These are phyloP conservation scores for Fraxinus dipetala DNA, from an alignment of 305 asterid species.

Conservation along the genomic window DNA sequence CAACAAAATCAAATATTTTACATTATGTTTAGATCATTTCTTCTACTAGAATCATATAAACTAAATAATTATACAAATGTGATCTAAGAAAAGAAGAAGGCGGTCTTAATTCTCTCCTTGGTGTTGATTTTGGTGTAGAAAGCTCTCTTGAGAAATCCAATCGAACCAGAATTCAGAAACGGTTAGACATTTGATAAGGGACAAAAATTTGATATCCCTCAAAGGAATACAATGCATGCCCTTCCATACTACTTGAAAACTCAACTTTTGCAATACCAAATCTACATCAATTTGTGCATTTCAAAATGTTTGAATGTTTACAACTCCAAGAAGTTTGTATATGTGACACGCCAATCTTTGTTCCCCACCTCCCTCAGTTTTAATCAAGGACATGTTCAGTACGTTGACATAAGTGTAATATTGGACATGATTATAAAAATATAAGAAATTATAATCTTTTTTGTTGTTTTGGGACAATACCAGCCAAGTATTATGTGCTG, in stretches of 20 bases:
- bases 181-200: slow-evolving; percentile 27
- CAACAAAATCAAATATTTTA: background rate
- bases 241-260: slow-evolving; percentile 33
- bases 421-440: background rate
- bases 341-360: slow-evolving; percentile 44
- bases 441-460: background rate
- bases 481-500: slow-evolving; percentile 27
- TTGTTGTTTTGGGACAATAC: background rate
- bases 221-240: slow-evolving; percentile 40
- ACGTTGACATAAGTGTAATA: background rate
- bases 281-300: slow-evolving; percentile 38
- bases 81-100: background rate
- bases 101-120: background rate
- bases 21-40: background rate
- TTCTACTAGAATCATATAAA: too few relatives aligned
- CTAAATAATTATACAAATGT: background rate
- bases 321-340: slow-evolving; percentile 39
- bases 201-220: slow-evolving; percentile 27
- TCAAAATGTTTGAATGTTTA: slow-evolving; percentile 52
- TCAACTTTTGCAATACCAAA: slow-evolving; percentile 1
- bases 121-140: background rate
- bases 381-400: background rate
- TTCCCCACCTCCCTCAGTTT: slow-evolving; percentile 23
- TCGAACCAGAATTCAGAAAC: slow-evolving; percentile 19
- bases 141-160: slow-evolving; percentile 13